Evolutionary conservation across 306 rosid species (phyloP), one percentile per base, ranked within the genome.

Genomic region (Senna tora): DNA sequence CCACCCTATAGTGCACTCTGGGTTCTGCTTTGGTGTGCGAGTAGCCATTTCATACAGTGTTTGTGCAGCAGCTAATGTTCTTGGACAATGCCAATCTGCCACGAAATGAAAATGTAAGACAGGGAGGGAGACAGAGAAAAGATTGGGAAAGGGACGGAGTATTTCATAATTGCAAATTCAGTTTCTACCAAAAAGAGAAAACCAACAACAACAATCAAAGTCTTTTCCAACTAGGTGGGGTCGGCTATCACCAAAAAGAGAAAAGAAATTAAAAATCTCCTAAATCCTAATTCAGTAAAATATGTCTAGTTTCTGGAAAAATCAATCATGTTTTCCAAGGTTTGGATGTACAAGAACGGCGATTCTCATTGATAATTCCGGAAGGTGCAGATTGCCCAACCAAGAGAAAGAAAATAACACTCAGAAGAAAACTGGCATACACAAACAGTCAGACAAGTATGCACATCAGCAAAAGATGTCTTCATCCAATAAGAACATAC

Each of bases 1-100:
- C 97, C 96, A 91, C 67, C 83, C 86, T 51, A 88, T 53, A 57
- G 75, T 79, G 79, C 90, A 90, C 57, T 82, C 85, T 67, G 83
- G 69, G 71, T 72, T 86, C 67, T 50, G 85, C 83, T 73, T 83
- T 5, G 4, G 72, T 51, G 87, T n/a, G 3, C 2, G 49, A 55
- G 83, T 81, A 74, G 91, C 87, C 30, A 95, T 87, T 51, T 90
- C 96, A 79, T 61, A 88, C 12, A 95, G 87, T 50, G 86, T 87
- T 79, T 77, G 82, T 41, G 97, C 99, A 32, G 99, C 99, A 63
- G 79, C 82, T 73, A 86, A 51, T 71, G 88, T 59, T 67, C 50
- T 78, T 41, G 96, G 91, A 75, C 88, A 79, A 38, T 51, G 81
- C 69, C 75, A 93, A 72, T 77, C 97, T 95, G 95, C 42, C 67